Base-by-base conservation (phyloP, 2,329 filamentous ascomycete species). In the Fusarium mexicanum region DNA sequence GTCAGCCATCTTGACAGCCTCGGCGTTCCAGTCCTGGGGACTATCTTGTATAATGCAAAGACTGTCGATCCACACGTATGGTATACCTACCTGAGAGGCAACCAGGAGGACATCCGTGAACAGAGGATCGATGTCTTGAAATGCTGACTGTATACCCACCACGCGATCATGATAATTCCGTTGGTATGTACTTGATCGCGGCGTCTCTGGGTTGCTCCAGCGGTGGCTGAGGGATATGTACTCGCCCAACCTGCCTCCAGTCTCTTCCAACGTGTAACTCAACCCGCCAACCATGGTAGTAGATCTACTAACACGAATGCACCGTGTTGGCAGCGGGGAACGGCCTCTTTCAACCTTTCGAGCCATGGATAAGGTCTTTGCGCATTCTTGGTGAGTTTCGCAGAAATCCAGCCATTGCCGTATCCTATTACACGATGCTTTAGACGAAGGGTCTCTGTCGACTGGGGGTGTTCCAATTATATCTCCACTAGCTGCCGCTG, bases 201-300 rank as follows among this genome's bases (percentile, higher is more conserved):
- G 1, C 1, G 22, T 16, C 22, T 41, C 40, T 9, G 40, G 40
- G 2, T 41, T 2, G 0, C 40, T n/a, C 40, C 40, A 41, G 14
- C 40, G 14, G 14, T 43, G 22, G 13, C 40, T n/a, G 22, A 43
- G 22, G 1, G 40, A n/a, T 43, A 43, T 10, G 1, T 43, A 43
- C 8, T 43, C 40, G 6, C 22, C 40, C 3, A 43, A n/a, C 14
- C 8, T 43, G 0, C 40, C 22, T 43, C 40, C 22, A 43, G 40
- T 43, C 0, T 43, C 40, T 43, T 43, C 22, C 0, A 43, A 5
- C 22, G 13, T 43, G 8, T 43, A 43, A 0, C n/a, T 4, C 2
- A 41, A 4, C 8, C 1, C 5, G 0, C n/a, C n/a, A 1, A 5
- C 8, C 6, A 10, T 0, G 0, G 40, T 4, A 1, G 22, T 16